Evolutionary conservation across 2,329 filamentous ascomycete genomes (phyloP).

Genomic region (Dissoconium aciculare): DNA sequence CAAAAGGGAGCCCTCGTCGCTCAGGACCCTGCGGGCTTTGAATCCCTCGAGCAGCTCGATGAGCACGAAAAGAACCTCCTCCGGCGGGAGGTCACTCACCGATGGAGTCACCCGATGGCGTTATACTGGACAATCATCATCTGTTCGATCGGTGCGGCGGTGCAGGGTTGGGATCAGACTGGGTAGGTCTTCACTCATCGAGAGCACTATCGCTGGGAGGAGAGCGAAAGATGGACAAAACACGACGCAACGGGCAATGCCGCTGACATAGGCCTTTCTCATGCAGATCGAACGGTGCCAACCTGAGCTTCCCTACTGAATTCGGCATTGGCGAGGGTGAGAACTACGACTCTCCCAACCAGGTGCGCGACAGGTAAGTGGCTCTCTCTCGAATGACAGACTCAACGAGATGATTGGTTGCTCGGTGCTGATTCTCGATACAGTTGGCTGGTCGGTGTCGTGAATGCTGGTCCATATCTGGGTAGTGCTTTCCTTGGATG

Average conservation of each 20-base stretch:
- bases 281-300: conserved; percentile 40
- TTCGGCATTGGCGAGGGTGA: conserved; percentile 20
- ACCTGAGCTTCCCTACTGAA: conserved; percentile 33
- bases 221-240: too few species aligned
- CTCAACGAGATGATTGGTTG: too few species aligned
- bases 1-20: conserved; percentile 37
- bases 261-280: too few species aligned
- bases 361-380: conserved; percentile 33
- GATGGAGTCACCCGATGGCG: conserved; percentile 35
- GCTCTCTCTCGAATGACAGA: too few species aligned
- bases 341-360: conserved; percentile 17
- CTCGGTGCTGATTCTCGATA: too few species aligned
- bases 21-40: conserved; percentile 33
- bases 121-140: conserved; percentile 39
- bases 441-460: conserved; percentile 50
- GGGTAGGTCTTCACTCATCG: too few species aligned
- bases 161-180: conserved; percentile 40
- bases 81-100: conserved; percentile 32
- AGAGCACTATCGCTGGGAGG: too few species aligned
- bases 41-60: conserved; percentile 29
- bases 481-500: conserved; percentile 22
- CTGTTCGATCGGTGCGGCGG: conserved; percentile 38
- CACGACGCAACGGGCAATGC: too few species aligned
- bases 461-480: conserved; percentile 47
- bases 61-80: conserved; percentile 30